Base-by-base conservation (phyloP, 306 rosid species). In the Cucurbita pepo region DNA sequence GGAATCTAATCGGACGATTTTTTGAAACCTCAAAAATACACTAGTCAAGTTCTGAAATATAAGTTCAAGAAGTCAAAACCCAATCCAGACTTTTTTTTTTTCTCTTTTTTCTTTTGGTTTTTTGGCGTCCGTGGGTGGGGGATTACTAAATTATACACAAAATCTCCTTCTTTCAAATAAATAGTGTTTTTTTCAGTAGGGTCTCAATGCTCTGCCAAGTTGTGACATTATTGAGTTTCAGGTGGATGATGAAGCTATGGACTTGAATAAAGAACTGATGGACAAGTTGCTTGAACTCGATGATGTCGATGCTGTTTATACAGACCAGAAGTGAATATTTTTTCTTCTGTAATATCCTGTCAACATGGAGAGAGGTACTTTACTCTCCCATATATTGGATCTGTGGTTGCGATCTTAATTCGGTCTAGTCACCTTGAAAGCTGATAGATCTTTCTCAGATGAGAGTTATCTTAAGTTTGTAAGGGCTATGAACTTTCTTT, bases 231-330 rank as follows among this genome's bases (percentile, higher is more conserved):
- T 44, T 84, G 61, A 67, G 53, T 80, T 87, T 77, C 86, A 90
- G 97, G 97, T 87, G 78, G 96, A 94, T 55, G 97, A 89, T 10
- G 98, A 94, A 79, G 96, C 98, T 67, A 71, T 83, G 88, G 98
- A 87, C 40, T 87, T 90, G 84, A 94, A 94, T 87, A 85, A 84
- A 81, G 97, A 90, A 77, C 96, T 94, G 72, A 82, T 87, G 87
- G 77, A 71, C 79, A 85, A 87, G 61, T 85, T 90, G 79, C 97
- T 90, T 34, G 96, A 94, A 74, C 98, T 94, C 53, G 96, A 94
- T 69, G 98, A 94, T 77, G 98, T 94, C 53, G 97, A 90, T 72
- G 96, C 98, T 41, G 95, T 94, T 81, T 94, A 90, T 80, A 94
- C 92, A 0, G 97, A 94, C 81, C 98, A 90, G 81, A 89, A 82